phyloP scores from a whole-genome alignment of 306 rosid genomes.

The Styphnolobium japonicum region DNA sequence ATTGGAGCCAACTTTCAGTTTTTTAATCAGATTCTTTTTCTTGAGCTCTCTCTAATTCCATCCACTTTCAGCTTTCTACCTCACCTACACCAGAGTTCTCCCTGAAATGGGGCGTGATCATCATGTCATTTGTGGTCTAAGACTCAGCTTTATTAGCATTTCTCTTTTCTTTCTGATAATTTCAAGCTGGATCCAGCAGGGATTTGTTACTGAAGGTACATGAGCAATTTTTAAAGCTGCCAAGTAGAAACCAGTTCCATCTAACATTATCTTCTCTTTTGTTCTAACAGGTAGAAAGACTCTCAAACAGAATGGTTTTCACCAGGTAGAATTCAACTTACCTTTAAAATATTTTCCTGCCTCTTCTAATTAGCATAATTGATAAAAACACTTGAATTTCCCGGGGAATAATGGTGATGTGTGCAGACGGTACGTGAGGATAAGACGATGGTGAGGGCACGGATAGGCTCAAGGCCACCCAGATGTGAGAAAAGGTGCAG shows the following conservation, averaged over 20 bases:
- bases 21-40: not conserved
- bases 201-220: slow-evolving; percentile 67
- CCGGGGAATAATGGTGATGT: not conserved
- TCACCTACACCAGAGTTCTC: not conserved
- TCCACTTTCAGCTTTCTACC: not conserved
- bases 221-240: slow-evolving; percentile 3
- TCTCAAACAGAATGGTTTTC: slow-evolving; percentile 25
- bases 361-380: not conserved
- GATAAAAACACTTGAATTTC: not conserved
- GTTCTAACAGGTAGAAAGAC: slow-evolving; percentile 51
- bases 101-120: slow-evolving; percentile 42
- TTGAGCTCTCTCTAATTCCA: slow-evolving; percentile 10
- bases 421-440: slow-evolving; percentile 48
- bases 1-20: not conserved
- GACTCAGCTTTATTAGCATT: slow-evolving; percentile 28
- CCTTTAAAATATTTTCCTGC: not conserved
- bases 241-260: not conserved
- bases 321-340: slow-evolving; percentile 41
- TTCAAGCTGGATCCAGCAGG: slow-evolving; percentile 53
- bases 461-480: slow-evolving; percentile 89
- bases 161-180: slow-evolving; percentile 53
- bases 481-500: slow-evolving; percentile 81
- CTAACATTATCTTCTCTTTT: slow-evolving; percentile 7
- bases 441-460: slow-evolving; percentile 51
- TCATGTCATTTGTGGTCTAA: slow-evolving; percentile 27